Evolutionary conservation across 805 yeast species (phyloP), one percentile per base, ranked within the genome.

Genomic region (Yarrowia bubula): DNA sequence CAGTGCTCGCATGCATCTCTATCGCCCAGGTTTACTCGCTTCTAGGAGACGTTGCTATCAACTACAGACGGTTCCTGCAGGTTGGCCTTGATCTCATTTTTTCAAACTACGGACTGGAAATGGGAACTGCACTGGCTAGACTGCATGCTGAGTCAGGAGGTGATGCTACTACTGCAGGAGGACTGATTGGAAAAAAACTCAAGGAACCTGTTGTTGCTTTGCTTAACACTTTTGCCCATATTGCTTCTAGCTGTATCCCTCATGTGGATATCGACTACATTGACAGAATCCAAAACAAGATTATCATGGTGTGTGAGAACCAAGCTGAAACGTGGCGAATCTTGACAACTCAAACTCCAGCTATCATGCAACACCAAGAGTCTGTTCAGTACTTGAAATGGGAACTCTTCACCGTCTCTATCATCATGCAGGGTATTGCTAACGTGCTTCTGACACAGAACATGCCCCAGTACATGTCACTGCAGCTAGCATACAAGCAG

Each of bases 361-460:
- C 18, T 1, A 15, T 55, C 15, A 28, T 37, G 42, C 37, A 37
- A 8, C 61, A 55, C 13, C 47, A 15, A 31, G 51, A 58, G 35
- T 43, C 64, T 2, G 43, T 43, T 14, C 64, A 58, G 51, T 44
- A 67, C 38, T 70, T 72, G 66, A 71, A 70, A 47, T 60, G 37
- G 35, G 39, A 69, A 3, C 44, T 70, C 1, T 74, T 74, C 15
- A 70, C 75, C 1, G 47, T 74, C 1, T 60, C 63, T 14, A 39
- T 71, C 38, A 71, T 70, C 46, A 65, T 74, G 18, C 71, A 74
- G 65, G 75, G 74, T 4, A 62, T 65, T 15, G 66, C 71, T 3
- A 57, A 65, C 17, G 55, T 66, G 18, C 43, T 69, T 9, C 67
- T 72, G n/a, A 62, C 66, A 48, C 57, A 46, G 28, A 58, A 43